Percentiles rank a stretch among this genome's conserved stretches.
These are phyloP conservation scores for Ogataea pini DNA, from an alignment of 805 yeast species.

Conservation along the genomic window DNA sequence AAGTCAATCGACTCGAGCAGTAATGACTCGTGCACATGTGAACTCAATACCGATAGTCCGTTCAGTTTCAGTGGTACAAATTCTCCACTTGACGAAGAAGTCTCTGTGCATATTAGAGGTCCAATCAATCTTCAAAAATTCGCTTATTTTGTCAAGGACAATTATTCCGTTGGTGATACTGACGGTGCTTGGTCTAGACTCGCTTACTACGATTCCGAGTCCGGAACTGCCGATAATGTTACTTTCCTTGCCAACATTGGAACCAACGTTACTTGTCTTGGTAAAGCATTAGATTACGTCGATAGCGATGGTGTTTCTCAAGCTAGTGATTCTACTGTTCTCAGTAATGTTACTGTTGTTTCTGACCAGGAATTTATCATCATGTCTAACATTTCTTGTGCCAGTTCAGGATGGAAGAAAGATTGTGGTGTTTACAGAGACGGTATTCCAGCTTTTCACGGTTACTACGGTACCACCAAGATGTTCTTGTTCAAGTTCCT, in stretches of 20 bases:
- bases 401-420: conserved; percentile 48
- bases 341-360: conserved; percentile 47
- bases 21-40: conserved; percentile 50
- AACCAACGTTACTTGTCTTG: conserved; percentile 59
- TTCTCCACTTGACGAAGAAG: conserved; percentile 66
- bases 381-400: conserved; percentile 61
- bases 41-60: conserved; percentile 36
- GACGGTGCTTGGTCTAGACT: conserved; percentile 56
- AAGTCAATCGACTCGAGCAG: conserved; percentile 42
- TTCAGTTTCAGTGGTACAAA: conserved; percentile 53
- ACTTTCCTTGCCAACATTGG: conserved; percentile 72
- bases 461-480: conserved; percentile 64
- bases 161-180: conserved; percentile 39
- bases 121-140: conserved; percentile 63
- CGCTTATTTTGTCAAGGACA: conserved; percentile 56
- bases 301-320: conserved; percentile 52
- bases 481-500: conserved; percentile 72
- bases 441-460: conserved; percentile 77
- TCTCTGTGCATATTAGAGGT: conserved; percentile 79
- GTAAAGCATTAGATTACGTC: conserved; percentile 66
- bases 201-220: conserved; percentile 57
- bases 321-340: conserved; percentile 49
- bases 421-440: conserved; percentile 76
- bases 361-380: conserved; percentile 64
- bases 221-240: conserved; percentile 56